Base-by-base conservation (phyloP, 257 asterid species). In the Capsicum chinense region DNA sequence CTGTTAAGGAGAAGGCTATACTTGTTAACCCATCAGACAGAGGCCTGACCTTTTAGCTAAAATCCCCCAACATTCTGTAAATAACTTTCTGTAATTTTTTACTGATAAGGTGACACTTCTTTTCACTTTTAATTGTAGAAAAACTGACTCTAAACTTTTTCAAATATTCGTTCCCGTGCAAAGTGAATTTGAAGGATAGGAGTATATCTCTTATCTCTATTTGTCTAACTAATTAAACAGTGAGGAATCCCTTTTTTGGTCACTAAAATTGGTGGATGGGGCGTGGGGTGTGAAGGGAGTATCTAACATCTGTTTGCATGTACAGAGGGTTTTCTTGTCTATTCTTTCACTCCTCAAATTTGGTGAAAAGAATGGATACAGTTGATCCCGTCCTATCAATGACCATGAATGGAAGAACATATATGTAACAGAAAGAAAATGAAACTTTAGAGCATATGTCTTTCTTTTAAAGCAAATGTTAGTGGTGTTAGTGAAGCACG, bases 221-320 rank as follows among this genome's bases (percentile, higher is more conserved):
- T 26, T 78, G 42, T 33, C 19, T 78, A 12, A 14, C 9, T 54
- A 54, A 26, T 78, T 33, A 54, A 71, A 73, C 59, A 44, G 11
- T 3, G 58, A 73, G 39, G 10, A 73, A 47, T 71, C 14, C n/a
- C 39, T 47, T 5, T 73, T 9, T 3, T 5, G 52, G 26, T 54
- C 82, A 78, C 26, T 14, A 54, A 78, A 56, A 1, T 54, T 78
- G 9, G 16, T 78, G 64, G 14, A 14, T 54, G 15, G 47, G 48
- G 42, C 7, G 26, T 52, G 81, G 47, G 81, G 19, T 52, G 44
- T 54, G 64, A 54, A 78, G 60, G 64, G 5, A 14, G 62, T 83
- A 56, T 37, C 58, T 82, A 6, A 6, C 60, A 37, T 78, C 74
- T 84, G 35, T 80, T 15, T 21, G 85, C 69, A 82, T 15, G 16